Evolutionary conservation across 1,284 basidiomycete genomes (phyloP), one percentile per base, ranked within the genome.

Genomic region (Vanrija sp.): DNA sequence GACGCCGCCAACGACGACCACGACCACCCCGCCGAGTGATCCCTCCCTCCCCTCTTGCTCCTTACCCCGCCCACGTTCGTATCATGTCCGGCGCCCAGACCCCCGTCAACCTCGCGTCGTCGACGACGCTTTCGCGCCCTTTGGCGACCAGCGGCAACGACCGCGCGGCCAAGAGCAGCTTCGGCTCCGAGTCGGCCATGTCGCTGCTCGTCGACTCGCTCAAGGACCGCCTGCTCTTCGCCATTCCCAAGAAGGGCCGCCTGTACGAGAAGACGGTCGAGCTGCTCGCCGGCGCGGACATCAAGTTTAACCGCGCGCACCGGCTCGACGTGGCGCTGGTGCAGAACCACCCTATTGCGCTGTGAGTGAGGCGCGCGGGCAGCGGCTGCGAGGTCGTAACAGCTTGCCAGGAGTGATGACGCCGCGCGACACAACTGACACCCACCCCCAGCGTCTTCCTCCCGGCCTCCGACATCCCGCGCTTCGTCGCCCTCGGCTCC

Each of bases 171-270:
- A 49, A 64, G 72, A 51, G 39, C 23, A 50, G 46, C 18, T 78
- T 78, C 51, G 77, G 75, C 8, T 67, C 67, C 45, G 73, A 75
- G 52, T 68, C 65, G 15, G 67, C 71, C 29, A 79, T 79, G 77
- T 76, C 78, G 47, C 64, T 81, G n/a, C 67, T 81, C 23, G 74
- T 78, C 43, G 83, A 83, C 52, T 80, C 80, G 43, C 78, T 87
- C 51, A 78, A 83, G 56, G 86, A 85, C 46, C 85, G 94, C 47
- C 72, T 97, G 55, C 80, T 98, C 34, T 95, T 98, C 69, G 95
- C 95, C 6, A 91, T 98, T 66, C 95, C 95, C 1, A 98, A 98
- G 81, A 98, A 98, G 84, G 95, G 94, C 57, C 83, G 95, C 63
- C 81, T 99, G 59, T 85, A 97, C 71, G 94, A 98, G 58, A 96